phyloP scores from a whole-genome alignment of 495 filamentous ascomycete genomes.

The Astrothelium macrocarpum region DNA sequence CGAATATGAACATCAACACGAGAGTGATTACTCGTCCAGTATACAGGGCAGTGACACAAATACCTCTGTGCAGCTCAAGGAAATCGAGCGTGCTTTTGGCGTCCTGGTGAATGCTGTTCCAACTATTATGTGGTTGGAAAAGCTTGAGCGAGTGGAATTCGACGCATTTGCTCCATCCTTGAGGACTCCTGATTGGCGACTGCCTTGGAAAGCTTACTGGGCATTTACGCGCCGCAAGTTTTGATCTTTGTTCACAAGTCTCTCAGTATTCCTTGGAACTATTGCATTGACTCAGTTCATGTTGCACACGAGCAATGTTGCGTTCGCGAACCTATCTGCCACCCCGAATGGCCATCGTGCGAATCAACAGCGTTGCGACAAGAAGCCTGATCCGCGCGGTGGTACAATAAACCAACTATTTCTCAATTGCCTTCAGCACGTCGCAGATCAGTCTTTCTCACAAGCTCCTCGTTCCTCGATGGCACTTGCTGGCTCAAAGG shows the following conservation, averaged over 20 bases:
- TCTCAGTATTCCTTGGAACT: background rate
- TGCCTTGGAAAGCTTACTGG: slow-evolving; percentile 79
- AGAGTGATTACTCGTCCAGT: slow-evolving; percentile 61
- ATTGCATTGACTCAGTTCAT: no score
- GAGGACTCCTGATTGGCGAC: slow-evolving; percentile 66
- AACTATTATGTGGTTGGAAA: slow-evolving; percentile 66
- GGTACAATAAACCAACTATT: no score
- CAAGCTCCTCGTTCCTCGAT: no score
- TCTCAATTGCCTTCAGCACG: no score
- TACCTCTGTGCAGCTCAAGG: slow-evolving; percentile 22
- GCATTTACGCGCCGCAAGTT: slow-evolving; percentile 53
- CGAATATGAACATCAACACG: slow-evolving; percentile 74
- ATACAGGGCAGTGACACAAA: slow-evolving; percentile 9
- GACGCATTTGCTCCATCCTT: slow-evolving; percentile 62
- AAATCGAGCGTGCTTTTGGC: slow-evolving; percentile 46
- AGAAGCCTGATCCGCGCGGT: no score
- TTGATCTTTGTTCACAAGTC: slow-evolving; percentile 20
- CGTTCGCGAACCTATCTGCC: background rate
- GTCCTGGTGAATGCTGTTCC: slow-evolving; percentile 72
- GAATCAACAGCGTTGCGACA: no score
- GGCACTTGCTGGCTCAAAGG: no score
- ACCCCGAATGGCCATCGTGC: background rate
- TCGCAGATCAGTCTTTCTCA: no score
- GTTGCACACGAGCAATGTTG: no score
- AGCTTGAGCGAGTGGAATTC: slow-evolving; percentile 70